Evolutionary conservation across 352 stramenopile genomes (phyloP).

Genomic region (Phytophthora hybrid): DNA sequence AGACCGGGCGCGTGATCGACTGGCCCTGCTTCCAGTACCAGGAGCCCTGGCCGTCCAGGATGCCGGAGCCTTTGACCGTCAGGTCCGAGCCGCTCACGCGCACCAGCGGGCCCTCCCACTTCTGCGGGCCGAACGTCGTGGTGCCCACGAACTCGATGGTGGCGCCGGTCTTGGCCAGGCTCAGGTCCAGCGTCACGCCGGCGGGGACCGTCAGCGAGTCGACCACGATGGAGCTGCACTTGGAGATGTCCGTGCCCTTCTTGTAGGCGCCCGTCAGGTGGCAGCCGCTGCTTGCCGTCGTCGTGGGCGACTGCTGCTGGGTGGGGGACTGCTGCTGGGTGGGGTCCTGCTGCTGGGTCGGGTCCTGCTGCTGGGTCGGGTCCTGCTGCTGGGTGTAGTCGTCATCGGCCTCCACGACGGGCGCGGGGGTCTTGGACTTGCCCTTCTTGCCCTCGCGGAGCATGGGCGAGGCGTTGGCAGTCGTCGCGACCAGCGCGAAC

Average conservation of each 20-base stretch:
- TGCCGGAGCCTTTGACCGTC: conserved; percentile 39
- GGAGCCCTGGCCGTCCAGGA: conserved; percentile 43
- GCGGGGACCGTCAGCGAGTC: conserved; percentile 37
- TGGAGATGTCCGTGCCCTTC: conserved; percentile 28
- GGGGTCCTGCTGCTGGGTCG: conserved; percentile 29
- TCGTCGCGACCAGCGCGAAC: conserved; percentile 5
- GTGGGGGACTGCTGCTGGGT: conserved; percentile 24
- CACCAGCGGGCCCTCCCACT: conserved; percentile 45
- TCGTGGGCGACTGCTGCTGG: conserved; percentile 3
- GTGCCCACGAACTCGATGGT: conserved; percentile 47
- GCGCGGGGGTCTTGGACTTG: neutral
- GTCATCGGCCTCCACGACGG: neutral
- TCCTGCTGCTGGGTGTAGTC: conserved; percentile 27
- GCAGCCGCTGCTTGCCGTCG: conserved; percentile 23
- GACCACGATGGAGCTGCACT: conserved; percentile 35
- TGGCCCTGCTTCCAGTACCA: conserved; percentile 52
- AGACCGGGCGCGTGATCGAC: conserved; percentile 39
- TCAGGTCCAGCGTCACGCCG: conserved; percentile 48
- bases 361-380: conserved; percentile 27
- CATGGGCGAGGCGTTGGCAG: conserved; percentile 20
- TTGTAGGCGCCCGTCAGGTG: conserved; percentile 47
- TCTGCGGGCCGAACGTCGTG: conserved; percentile 43
- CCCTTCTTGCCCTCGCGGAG: conserved; percentile 18
- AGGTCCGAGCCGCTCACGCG: conserved; percentile 31
- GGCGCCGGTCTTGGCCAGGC: conserved; percentile 34